A percentile compares a stretch with the other conserved stretches of the same genome.
Evolutionary conservation across 768 basidiomycete genomes (phyloP).

Genomic region (Daedaleopsis nitida): DNA sequence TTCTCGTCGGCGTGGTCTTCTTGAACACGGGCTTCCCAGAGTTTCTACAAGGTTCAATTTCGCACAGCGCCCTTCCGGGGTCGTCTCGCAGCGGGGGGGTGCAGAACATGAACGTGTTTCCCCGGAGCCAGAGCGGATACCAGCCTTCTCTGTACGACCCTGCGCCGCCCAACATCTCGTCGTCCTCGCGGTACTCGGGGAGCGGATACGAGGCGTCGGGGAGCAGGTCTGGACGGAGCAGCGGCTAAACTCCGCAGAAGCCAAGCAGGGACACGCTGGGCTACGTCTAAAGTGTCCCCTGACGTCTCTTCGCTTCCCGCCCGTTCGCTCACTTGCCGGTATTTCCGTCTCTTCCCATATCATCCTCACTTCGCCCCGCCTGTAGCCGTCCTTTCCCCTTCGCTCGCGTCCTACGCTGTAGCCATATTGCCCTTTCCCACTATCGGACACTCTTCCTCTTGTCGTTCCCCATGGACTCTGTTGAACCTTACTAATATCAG

Average conservation of each 20-base stretch:
- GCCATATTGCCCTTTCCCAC: slow-evolving; percentile 4
- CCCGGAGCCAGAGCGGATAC: slow-evolving; percentile 17
- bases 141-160: slow-evolving; percentile 21
- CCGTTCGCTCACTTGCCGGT: background rate
- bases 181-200: slow-evolving; percentile 23
- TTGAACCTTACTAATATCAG: background rate
- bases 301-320: background rate
- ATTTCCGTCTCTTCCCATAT: background rate
- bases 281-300: background rate
- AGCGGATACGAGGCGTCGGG: background rate
- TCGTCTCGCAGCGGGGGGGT: background rate
- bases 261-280: background rate
- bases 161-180: slow-evolving; percentile 26
- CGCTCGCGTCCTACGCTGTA: background rate
- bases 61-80: slow-evolving; percentile 1
- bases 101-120: slow-evolving; percentile 10
- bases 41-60: slow-evolving; percentile 15
- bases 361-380: background rate
- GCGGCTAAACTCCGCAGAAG: slow-evolving; percentile 14
- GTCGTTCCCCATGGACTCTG: background rate
- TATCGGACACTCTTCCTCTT: background rate
- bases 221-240: slow-evolving; percentile 7
- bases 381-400: background rate
- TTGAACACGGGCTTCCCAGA: slow-evolving; percentile 28
- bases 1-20: slow-evolving; percentile 31